A percentile compares a stretch with the other conserved stretches of the same genome.
phyloP scores from a whole-genome alignment of 2,329 filamentous ascomycete species.

The Epichloe sylvatica region DNA sequence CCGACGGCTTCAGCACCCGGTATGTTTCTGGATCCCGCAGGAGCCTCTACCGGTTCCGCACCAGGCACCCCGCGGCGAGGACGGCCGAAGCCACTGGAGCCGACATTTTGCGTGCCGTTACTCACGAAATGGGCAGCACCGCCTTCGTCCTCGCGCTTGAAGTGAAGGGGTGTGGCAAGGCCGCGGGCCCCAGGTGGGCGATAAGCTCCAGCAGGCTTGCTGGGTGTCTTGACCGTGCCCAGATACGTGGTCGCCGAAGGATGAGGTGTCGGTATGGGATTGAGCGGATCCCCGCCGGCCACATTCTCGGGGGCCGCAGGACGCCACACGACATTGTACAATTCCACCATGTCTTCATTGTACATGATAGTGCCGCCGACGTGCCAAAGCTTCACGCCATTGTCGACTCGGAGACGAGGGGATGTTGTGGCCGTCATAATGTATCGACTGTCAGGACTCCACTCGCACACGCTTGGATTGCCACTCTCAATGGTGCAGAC shows the following conservation, averaged over 20 bases:
- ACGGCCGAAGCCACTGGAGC: constrained; percentile 67
- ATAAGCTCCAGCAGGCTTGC: constrained; percentile 94
- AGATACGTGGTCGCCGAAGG: constrained; percentile 70
- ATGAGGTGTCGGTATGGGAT: constrained; percentile 63
- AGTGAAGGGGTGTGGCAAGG: constrained; percentile 75
- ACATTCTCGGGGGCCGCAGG: constrained; percentile 53
- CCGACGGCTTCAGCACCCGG: constrained; percentile 48
- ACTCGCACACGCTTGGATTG: constrained; percentile 91
- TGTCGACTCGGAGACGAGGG: constrained; percentile 87
- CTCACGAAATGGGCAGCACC: constrained; percentile 72
- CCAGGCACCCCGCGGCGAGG: constrained; percentile 71
- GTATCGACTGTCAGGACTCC: constrained; percentile 91
- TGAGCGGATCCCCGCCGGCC: constrained; percentile 54
- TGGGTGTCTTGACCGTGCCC: constrained; percentile 79
- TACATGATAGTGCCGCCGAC: constrained; percentile 82
- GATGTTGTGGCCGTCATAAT: constrained; percentile 97
- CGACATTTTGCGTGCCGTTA: constrained; percentile 59
- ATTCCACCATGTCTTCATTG: constrained; percentile 83
- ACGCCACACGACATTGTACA: constrained; percentile 84
- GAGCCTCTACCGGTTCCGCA: constrained; percentile 56
- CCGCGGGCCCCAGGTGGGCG: constrained; percentile 88
- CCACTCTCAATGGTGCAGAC: constrained; percentile 87
- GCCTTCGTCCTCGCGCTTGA: constrained; percentile 95
- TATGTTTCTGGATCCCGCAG: constrained; percentile 55
- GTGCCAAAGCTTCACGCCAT: constrained; percentile 92